phyloP scores from a whole-genome alignment of 1,284 basidiomycete genomes.

The Garcileccinum viscosum region DNA sequence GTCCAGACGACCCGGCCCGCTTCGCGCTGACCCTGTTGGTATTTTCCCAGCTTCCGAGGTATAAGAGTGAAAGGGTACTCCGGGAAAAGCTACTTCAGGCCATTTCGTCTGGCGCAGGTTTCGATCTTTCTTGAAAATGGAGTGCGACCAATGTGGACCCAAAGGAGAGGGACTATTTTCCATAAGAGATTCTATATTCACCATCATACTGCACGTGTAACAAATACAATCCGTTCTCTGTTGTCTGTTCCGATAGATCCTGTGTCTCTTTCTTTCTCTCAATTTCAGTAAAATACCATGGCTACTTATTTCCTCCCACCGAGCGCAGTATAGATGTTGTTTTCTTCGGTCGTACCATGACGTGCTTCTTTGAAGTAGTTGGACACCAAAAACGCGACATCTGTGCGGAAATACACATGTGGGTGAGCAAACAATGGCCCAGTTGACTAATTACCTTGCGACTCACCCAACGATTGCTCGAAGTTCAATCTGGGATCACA shows the following conservation, averaged over 20 bases:
- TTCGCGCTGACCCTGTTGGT: neutral
- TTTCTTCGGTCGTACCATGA: conserved; percentile 38
- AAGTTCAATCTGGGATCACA: conserved; percentile 85
- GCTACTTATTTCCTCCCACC: conserved; percentile 29
- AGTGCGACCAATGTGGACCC: neutral
- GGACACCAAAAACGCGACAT: conserved; percentile 81
- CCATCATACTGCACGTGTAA: conserved; percentile 13
- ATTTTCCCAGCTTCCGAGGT: conserved; percentile 65
- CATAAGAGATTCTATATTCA: neutral
- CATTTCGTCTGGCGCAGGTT: conserved; percentile 85
- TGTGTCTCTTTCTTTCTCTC: neutral
- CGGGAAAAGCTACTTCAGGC: conserved; percentile 85
- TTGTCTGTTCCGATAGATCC: conserved; percentile 8
- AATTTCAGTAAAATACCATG: too few species aligned
- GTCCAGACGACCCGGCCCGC: neutral
- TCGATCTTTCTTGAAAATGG: conserved; percentile 76
- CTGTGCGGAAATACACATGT: conserved; percentile 41
- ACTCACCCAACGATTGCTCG: conserved; percentile 79
- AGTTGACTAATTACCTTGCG: neutral
- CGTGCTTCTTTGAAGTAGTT: conserved; percentile 78
- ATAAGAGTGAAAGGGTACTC: conserved; percentile 66
- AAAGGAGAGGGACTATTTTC: neutral
- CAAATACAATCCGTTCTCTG: conserved; percentile 1
- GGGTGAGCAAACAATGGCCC: neutral
- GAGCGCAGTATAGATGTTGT: conserved; percentile 38